These are phyloP conservation scores for Scytalidium lignicola DNA, from an alignment of 2,329 filamentous ascomycete genomes.

Conservation along the genomic window DNA sequence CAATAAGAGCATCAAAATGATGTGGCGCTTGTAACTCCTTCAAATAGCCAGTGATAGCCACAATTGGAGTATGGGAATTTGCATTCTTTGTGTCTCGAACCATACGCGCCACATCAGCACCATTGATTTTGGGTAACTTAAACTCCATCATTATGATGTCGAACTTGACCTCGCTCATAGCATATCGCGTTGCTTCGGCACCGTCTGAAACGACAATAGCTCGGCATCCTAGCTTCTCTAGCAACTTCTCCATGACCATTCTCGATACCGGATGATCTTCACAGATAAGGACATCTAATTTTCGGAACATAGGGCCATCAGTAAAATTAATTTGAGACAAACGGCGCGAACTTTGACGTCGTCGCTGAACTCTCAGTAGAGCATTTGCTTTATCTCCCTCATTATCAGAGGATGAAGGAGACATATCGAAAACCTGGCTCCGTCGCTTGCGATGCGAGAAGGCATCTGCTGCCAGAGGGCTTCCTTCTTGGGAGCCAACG, in stretches of 20 bases:
- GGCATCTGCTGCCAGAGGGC: constrained; percentile 60
- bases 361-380: constrained; percentile 83
- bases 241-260: constrained; percentile 96
- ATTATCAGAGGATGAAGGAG: constrained; percentile 94
- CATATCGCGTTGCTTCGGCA: constrained; percentile 85
- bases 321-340: constrained; percentile 86
- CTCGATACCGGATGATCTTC: constrained; percentile 96
- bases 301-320: constrained; percentile 81
- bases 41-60: constrained; percentile 95
- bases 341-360: constrained; percentile 90
- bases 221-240: constrained; percentile 91
- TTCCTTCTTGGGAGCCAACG: constrained; percentile 89
- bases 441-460: constrained; percentile 80
- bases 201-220: constrained; percentile 90
- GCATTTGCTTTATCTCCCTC: constrained; percentile 91
- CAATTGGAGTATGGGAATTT: constrained; percentile 90
- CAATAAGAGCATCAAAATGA: constrained; percentile 91
- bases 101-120: constrained; percentile 94
- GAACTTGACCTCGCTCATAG: constrained; percentile 96
- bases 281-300: constrained; percentile 90
- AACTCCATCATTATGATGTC: constrained; percentile 99
- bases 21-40: constrained; percentile 94
- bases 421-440: constrained; percentile 94
- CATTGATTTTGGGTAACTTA: constrained; percentile 90
- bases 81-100: constrained; percentile 94